Evolutionary conservation across 768 basidiomycete genomes (phyloP).

Genomic region (Mycena vitilis): DNA sequence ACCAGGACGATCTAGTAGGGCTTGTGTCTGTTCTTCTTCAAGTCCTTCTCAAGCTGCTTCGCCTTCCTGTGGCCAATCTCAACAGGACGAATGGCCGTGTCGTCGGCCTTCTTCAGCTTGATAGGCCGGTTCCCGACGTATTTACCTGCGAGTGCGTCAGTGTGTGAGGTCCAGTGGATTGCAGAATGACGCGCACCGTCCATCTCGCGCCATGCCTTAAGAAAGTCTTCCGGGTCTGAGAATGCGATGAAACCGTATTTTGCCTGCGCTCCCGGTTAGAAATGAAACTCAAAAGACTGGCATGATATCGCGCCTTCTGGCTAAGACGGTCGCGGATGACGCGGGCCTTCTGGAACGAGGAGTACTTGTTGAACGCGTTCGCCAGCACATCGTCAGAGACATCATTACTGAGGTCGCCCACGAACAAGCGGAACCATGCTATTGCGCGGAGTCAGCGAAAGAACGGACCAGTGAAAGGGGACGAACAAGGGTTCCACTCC

Average conservation of each 20-base stretch:
- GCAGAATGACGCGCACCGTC: conserved; percentile 71
- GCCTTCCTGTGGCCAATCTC: conserved; percentile 96
- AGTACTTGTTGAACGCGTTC: conserved; percentile 93
- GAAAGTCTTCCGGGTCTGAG: conserved; percentile 97
- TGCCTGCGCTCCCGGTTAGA: conserved; percentile 62
- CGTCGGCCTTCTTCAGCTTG: conserved; percentile 94
- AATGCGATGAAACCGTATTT: conserved; percentile 98
- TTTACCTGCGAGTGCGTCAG: conserved; percentile 67
- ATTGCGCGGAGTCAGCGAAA: conserved; percentile 20
- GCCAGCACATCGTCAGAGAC: conserved; percentile 95
- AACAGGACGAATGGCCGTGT: conserved; percentile 86
- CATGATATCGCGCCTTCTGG: conserved; percentile 72
- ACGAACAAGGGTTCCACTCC: conserved; percentile 97
- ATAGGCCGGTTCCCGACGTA: conserved; percentile 99
- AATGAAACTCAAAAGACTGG: not conserved
- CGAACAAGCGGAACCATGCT: conserved; percentile 99
- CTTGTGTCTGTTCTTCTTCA: conserved; percentile 91
- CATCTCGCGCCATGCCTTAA: conserved; percentile 99
- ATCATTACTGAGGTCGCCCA: conserved; percentile 98
- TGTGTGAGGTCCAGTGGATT: not conserved
- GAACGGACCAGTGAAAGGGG: not conserved
- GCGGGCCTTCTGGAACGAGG: conserved; percentile 93
- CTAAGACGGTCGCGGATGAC: conserved; percentile 96
- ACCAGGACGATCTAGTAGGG: conserved; percentile 68
- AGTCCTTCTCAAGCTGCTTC: conserved; percentile 86